These are phyloP conservation scores for Magnolia officinalis DNA, from an alignment of 164 flowering plant genomes.

Conservation along the genomic window DNA sequence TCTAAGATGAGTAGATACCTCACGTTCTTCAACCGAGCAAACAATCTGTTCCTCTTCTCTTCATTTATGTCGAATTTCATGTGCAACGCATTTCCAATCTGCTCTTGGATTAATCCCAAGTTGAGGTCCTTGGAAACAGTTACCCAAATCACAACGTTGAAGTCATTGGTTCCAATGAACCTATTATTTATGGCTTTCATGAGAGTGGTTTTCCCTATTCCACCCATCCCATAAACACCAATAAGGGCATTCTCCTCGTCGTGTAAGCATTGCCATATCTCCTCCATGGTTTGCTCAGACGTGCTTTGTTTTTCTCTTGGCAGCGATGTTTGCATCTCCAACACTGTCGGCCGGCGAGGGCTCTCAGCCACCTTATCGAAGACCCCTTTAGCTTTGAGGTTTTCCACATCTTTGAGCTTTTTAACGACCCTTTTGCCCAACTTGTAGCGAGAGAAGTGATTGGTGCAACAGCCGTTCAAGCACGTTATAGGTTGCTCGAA, in stretches of 20 bases:
- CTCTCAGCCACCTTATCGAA: not conserved
- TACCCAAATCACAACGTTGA: slow-evolving; percentile 9
- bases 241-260: not conserved
- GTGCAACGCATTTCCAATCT: slow-evolving; percentile 9
- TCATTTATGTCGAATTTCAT: not conserved
- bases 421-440: not conserved
- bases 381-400: not conserved
- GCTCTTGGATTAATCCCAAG: not conserved
- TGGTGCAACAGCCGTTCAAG: not conserved
- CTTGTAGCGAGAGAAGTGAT: not conserved
- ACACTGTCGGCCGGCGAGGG: not conserved
- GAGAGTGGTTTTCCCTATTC: slow-evolving; percentile 8
- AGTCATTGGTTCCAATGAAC: not conserved
- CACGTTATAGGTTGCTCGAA: not conserved
- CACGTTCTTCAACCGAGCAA: not conserved
- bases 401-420: not conserved
- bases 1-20: slow-evolving; percentile 23
- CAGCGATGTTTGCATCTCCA: not conserved
- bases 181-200: not conserved
- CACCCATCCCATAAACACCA: slow-evolving; percentile 12
- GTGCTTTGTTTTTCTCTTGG: not conserved
- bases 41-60: not conserved
- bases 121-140: slow-evolving; percentile 4
- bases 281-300: not conserved
- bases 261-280: not conserved